phyloP scores from a whole-genome alignment of 495 filamentous ascomycete species.

The Usnea hakonensis region DNA sequence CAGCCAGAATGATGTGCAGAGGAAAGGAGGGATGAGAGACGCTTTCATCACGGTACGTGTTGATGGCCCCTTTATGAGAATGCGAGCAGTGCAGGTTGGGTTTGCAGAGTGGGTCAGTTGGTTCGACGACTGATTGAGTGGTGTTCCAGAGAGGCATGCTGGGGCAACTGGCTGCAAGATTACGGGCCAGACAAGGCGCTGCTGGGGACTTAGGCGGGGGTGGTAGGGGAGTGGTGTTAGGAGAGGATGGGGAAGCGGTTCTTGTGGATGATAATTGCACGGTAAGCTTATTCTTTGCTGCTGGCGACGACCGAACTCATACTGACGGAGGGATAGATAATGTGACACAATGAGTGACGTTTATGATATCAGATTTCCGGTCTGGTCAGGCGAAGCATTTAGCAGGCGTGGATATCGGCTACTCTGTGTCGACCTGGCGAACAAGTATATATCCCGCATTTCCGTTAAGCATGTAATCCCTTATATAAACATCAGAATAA shows the following conservation, averaged over 20 bases:
- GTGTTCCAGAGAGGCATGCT: slow-evolving; percentile 49
- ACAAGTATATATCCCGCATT: not conserved
- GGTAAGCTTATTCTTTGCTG: slow-evolving; percentile 23
- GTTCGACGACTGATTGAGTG: slow-evolving; percentile 23
- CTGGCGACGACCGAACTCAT: not conserved
- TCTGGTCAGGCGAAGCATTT: not conserved
- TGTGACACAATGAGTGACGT: slow-evolving; percentile 3
- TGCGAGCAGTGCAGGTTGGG: slow-evolving; percentile 14
- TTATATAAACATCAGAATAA: not conserved
- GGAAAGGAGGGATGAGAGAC: slow-evolving; percentile 53
- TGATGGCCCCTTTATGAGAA: slow-evolving; percentile 18
- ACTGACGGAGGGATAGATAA: slow-evolving; percentile 12
- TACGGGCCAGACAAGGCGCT: slow-evolving; percentile 34
- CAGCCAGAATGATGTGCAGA: slow-evolving; percentile 55
- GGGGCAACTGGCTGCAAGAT: slow-evolving; percentile 43
- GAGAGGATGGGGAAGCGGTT: slow-evolving; percentile 29
- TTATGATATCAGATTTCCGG: not conserved
- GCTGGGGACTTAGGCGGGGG: slow-evolving; percentile 16
- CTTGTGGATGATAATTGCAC: slow-evolving; percentile 40
- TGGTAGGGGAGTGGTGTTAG: slow-evolving; percentile 15
- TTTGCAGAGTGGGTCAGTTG: slow-evolving; percentile 14
- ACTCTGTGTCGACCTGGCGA: not conserved
- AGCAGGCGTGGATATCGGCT: not conserved
- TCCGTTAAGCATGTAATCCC: not conserved
- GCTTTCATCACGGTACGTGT: slow-evolving; percentile 55